Base-by-base conservation (phyloP, 2,329 filamentous ascomycete genomes). In the Fusarium sp. region DNA sequence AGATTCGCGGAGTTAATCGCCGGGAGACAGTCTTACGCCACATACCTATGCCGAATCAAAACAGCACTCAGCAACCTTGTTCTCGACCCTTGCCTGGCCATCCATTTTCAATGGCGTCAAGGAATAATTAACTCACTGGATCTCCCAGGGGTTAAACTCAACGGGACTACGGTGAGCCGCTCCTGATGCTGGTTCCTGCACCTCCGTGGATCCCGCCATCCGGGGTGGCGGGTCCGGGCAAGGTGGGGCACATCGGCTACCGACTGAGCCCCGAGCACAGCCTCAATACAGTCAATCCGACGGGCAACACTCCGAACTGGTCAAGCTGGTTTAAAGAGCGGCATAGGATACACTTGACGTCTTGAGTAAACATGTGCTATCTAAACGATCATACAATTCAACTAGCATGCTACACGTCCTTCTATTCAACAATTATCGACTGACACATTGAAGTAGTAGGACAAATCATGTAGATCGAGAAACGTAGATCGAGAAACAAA, bases 221-320 rank as follows among this genome's bases (percentile, higher is more conserved):
- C 71, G 66, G 71, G 66, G 60, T 68, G 53, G 68, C 66, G 71
- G 71, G 63, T 72, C 66, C 43, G 46, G 61, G 12, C 38, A 51
- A 44, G 34, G 46, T 56, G 63, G 59, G 25, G 34, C 40, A 40
- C 53, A 62, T 56, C 25, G 25, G 43, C 63, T 53, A 51, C 45
- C 38, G 12, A n/a, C 14, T 52, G 50, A 52, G n/a, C 24, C 24
- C 50, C 34, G 24, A 59, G 54, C 68, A 71, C 55, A 61, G 68
- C 68, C 68, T 65, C 59, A 58, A 43, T 42, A n/a, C 22, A 30
- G 51, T 47, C 24, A 46, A 42, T 43, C 14, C 57, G 25, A 24
- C 45, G 38, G 55, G 24, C 32, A 54, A 59, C 22, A 38, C 42
- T 14, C 46, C 44, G 34, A 46, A 42, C 16, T 47, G 29, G 46